Evolutionary conservation across 1,284 basidiomycete genomes (phyloP).

Genomic region (Malassezia obtusa): DNA sequence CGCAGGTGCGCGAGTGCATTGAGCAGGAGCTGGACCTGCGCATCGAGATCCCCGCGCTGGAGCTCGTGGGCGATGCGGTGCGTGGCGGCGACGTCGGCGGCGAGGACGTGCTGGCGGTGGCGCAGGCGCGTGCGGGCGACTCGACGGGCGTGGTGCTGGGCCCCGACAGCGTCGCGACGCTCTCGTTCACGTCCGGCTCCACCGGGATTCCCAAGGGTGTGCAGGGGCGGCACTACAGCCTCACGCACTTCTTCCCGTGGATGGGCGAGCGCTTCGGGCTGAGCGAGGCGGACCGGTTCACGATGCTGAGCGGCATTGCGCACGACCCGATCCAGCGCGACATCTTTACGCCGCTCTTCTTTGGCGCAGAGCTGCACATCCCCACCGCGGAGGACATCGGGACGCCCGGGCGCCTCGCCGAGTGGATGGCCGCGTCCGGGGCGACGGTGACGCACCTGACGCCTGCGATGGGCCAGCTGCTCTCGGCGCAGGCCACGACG

Average conservation of each 20-base stretch:
- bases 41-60: slow-evolving; percentile 83
- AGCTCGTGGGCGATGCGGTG: slow-evolving; percentile 59
- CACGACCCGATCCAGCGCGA: slow-evolving; percentile 99
- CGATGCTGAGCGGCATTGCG: slow-evolving; percentile 97
- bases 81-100: slow-evolving; percentile 56
- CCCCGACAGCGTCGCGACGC: slow-evolving; percentile 86
- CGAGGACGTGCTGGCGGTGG: slow-evolving; percentile 52
- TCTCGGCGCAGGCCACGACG: slow-evolving; percentile 84
- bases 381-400: slow-evolving; percentile 96
- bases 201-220: slow-evolving; percentile 99
- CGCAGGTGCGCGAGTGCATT: slow-evolving; percentile 77
- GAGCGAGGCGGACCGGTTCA: slow-evolving; percentile 70
- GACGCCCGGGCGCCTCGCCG: slow-evolving; percentile 86
- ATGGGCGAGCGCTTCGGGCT: slow-evolving; percentile 85
- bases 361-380: slow-evolving; percentile 88
- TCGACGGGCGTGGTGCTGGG: slow-evolving; percentile 67
- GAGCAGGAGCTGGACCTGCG: slow-evolving; percentile 67
- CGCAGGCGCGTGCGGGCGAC: slow-evolving; percentile 52
- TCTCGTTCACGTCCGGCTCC: slow-evolving; percentile 94
- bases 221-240: slow-evolving; percentile 81
- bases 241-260: slow-evolving; percentile 99
- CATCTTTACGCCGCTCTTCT: slow-evolving; percentile 97
- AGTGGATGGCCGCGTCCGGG: slow-evolving; percentile 91
- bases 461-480: slow-evolving; percentile 88
- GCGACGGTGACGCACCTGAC: slow-evolving; percentile 82